Base-by-base conservation (phyloP, 306 rosid species). In the Arachis hypogaea region DNA sequence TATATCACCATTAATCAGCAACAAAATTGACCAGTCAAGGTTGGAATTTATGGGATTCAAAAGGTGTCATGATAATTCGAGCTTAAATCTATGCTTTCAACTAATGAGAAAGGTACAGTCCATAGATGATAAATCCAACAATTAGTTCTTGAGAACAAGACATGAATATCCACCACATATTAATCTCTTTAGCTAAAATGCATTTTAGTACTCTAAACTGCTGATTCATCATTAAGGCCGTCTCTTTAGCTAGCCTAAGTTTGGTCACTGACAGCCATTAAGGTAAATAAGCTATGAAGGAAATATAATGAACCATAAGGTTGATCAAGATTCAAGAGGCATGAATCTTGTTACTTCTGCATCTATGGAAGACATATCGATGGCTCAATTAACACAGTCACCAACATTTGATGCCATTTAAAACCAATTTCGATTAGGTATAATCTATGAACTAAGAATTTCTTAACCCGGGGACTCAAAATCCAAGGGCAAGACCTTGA, bases 361-460 rank as follows among this genome's bases (percentile, higher is more conserved):
- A 46, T 46, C 51, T 46, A 1, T 46, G 0, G 3, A n/a, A 8
- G 49, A 11, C 14, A 11, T 47, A 47, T n/a, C 52, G 11, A 47
- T 11, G 60, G 47, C 12, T 22, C 28, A 22, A 22, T 22, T 22
- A 22, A 22, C 28, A 22, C 28, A 22, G 28, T 22, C n/a, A 50
- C 46, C 59, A 49, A 49, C 61, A 50, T 50, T 68, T 68, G 60
- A 36, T 6, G 45, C 33, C 72, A 68, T 74, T 73, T 73, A 74
- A 40, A 28, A 52, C 45, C 54, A 4, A 2, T 11, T 69, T 29
- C 29, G 61, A 41, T 73, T 12, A 50, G 69, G 28, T 14, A 10
- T 38, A 10, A 55, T n/a, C 12, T 68, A 38, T 7, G 49, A 36
- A n/a, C 9, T 47, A 0, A 46, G 3, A 1, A 45, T 9, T 45